These are phyloP conservation scores for Aspergillus sp. DNA, from an alignment of 2,329 filamentous ascomycete genomes.

Conservation along the genomic window DNA sequence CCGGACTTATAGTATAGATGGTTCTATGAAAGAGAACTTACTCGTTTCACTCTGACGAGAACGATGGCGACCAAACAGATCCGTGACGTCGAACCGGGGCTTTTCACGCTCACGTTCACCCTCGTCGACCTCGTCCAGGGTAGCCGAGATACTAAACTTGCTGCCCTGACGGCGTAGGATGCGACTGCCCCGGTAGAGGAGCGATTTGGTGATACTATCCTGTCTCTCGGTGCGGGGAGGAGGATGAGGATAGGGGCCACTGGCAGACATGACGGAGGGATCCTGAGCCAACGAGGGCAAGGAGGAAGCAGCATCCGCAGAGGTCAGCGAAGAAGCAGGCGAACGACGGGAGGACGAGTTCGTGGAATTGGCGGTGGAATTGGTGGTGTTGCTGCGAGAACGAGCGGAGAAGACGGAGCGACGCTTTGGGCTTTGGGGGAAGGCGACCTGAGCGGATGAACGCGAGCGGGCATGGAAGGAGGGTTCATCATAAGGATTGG, in stretches of 20 bases:
- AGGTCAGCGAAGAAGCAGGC: constrained; percentile 38
- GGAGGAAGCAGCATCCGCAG: constrained; percentile 21
- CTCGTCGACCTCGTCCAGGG: constrained; percentile 35
- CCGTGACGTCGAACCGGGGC: constrained; percentile 24
- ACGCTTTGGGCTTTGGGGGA: constrained; percentile 31
- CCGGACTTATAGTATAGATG: too few relatives aligned
- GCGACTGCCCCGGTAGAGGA: constrained; percentile 39
- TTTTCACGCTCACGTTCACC: constrained; percentile 23
- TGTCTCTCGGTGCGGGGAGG: constrained; percentile 24
- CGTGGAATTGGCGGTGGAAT: constrained; percentile 47
- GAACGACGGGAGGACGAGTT: constrained; percentile 37
- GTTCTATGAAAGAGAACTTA: constrained; percentile 21
- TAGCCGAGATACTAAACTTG: constrained; percentile 37
- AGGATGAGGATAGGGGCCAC: constrained; percentile 21
- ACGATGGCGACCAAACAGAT: constrained; percentile 26
- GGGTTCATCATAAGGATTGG: constrained; percentile 10
- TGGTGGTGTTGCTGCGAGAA: constrained; percentile 41
- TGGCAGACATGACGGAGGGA: constrained; percentile 6
- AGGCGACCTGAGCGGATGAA: constrained; percentile 26
- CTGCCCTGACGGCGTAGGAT: constrained; percentile 41
- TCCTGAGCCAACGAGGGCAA: constrained; percentile 12
- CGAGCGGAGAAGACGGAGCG: constrained; percentile 34
- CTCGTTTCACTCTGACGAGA: constrained; percentile 26
- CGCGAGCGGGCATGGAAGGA: constrained; percentile 29
- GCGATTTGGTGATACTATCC: constrained; percentile 31